A percentile compares a stretch with the other conserved stretches of the same genome.
These are phyloP conservation scores for Aspergillus sp. DNA, from an alignment of 2,329 filamentous ascomycete species.

Conservation along the genomic window DNA sequence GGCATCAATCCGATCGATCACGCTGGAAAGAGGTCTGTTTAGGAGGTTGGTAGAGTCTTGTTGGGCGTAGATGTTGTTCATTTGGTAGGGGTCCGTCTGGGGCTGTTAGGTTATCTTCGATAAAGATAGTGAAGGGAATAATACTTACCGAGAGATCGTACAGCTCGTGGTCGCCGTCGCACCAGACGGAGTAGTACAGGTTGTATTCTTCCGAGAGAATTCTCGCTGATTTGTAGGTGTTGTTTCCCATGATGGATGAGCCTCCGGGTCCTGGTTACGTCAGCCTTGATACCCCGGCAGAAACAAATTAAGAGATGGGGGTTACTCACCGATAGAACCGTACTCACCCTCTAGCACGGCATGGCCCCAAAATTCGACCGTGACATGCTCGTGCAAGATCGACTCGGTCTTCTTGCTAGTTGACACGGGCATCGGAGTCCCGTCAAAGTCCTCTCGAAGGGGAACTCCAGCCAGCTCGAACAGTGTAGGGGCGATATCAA, in stretches of 20 bases:
- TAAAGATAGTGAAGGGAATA: background rate
- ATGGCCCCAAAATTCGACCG: slow-evolving; percentile 59
- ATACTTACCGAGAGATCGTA: slow-evolving; percentile 38
- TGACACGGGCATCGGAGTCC: slow-evolving; percentile 51
- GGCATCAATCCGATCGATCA: slow-evolving; percentile 8
- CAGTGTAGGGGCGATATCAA: slow-evolving; percentile 65
- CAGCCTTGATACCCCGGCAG: background rate
- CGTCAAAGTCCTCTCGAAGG: slow-evolving; percentile 58
- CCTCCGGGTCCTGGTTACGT: background rate
- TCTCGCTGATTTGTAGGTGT: slow-evolving; percentile 45
- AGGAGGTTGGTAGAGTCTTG: background rate
- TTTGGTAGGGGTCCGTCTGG: slow-evolving; percentile 8
- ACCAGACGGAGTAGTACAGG: slow-evolving; percentile 47
- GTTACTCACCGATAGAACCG: background rate
- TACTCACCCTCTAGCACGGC: slow-evolving; percentile 18
- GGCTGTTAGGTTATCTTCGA: background rate
- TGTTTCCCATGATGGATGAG: slow-evolving; percentile 29
- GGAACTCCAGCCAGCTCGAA: slow-evolving; percentile 48
- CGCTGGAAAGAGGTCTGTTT: background rate
- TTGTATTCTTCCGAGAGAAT: slow-evolving; percentile 39
- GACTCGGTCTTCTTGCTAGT: slow-evolving; percentile 22
- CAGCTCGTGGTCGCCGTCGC: slow-evolving; percentile 44
- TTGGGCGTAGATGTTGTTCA: background rate
- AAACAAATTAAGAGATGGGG: no score
- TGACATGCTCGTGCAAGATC: slow-evolving; percentile 54